Evolutionary conservation across 768 basidiomycete genomes (phyloP).

Genomic region (Tephrocybe sp.): DNA sequence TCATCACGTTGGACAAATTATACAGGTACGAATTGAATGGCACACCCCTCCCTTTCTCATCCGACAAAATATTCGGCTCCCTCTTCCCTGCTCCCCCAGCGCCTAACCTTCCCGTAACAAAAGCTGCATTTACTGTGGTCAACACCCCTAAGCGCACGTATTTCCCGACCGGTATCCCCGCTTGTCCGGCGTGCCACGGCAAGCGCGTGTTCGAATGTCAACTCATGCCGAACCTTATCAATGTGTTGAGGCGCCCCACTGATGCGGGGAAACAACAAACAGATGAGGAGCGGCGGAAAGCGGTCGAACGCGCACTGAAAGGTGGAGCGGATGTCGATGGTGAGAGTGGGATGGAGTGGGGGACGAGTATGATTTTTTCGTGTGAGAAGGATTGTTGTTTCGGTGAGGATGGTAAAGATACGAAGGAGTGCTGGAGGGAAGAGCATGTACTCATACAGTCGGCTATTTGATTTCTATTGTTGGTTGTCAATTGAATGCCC

Average conservation of each 20-base stretch:
- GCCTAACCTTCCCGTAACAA: constrained; percentile 54
- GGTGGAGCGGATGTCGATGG: constrained; percentile 37
- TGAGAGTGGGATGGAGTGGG: constrained; percentile 85
- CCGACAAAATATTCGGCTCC: constrained; percentile 64
- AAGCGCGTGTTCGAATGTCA: constrained; percentile 87
- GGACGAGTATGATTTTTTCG: constrained; percentile 85
- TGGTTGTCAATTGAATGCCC: too few species aligned
- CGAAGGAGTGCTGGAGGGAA: constrained; percentile 63
- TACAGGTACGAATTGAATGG: constrained; percentile 85
- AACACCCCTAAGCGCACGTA: constrained; percentile 51
- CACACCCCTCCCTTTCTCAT: constrained; percentile 81
- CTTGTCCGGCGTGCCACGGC: constrained; percentile 66
- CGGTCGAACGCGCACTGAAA: constrained; percentile 55
- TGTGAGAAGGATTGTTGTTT: constrained; percentile 78
- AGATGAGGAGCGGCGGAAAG: constrained; percentile 68
- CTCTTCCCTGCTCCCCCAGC: constrained; percentile 65
- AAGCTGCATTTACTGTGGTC: constrained; percentile 56
- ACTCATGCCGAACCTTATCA: constrained; percentile 92
- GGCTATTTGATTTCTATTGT: constrained; percentile 46
- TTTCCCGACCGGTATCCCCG: constrained; percentile 49
- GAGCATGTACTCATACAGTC: constrained; percentile 76
- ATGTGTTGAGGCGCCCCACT: constrained; percentile 49
- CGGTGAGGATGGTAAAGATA: constrained; percentile 37
- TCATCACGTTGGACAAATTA: constrained; percentile 3
- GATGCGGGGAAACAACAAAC: constrained; percentile 35